Evolutionary conservation across 192 early-diverging fungal genomes (phyloP).

Genomic region (Umbelopsis isabellina): DNA sequence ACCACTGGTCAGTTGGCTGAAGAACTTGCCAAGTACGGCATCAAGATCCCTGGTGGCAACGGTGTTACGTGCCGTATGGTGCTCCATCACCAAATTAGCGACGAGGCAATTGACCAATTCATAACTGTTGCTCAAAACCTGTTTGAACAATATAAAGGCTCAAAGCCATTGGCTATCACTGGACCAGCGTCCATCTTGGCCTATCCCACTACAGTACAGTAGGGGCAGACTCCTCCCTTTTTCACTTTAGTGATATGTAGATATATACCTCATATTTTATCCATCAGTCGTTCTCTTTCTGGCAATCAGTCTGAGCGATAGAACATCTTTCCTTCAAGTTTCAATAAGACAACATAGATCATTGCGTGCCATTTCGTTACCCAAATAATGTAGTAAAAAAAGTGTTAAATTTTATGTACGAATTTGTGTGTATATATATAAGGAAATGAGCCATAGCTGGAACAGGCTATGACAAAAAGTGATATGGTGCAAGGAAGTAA

Average conservation of each 20-base stretch:
- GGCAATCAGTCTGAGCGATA: too few relatives aligned
- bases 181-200: background rate
- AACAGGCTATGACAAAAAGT: too few relatives aligned
- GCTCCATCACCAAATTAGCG: slow-evolving; percentile 69
- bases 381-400: too few relatives aligned
- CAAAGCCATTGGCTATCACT: slow-evolving; percentile 17
- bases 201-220: background rate
- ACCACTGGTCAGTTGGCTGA: slow-evolving; percentile 28
- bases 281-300: too few relatives aligned
- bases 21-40: slow-evolving; percentile 51
- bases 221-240: background rate
- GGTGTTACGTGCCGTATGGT: slow-evolving; percentile 59
- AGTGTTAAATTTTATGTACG: too few relatives aligned
- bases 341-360: too few relatives aligned
- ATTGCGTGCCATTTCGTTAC: too few relatives aligned
- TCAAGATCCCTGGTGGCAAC: slow-evolving; percentile 60
- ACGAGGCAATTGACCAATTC: slow-evolving; percentile 56
- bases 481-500: too few relatives aligned
- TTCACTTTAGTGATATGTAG: slow-evolving; percentile 8
- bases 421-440: too few relatives aligned
- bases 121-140: slow-evolving; percentile 32
- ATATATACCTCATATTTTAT: slow-evolving; percentile 1
- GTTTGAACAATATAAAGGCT: slow-evolving; percentile 1
- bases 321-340: too few relatives aligned
- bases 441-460: too few relatives aligned